These are phyloP conservation scores for Citrus mangshanensis DNA, from an alignment of 345 rosid species.

Conservation along the genomic window DNA sequence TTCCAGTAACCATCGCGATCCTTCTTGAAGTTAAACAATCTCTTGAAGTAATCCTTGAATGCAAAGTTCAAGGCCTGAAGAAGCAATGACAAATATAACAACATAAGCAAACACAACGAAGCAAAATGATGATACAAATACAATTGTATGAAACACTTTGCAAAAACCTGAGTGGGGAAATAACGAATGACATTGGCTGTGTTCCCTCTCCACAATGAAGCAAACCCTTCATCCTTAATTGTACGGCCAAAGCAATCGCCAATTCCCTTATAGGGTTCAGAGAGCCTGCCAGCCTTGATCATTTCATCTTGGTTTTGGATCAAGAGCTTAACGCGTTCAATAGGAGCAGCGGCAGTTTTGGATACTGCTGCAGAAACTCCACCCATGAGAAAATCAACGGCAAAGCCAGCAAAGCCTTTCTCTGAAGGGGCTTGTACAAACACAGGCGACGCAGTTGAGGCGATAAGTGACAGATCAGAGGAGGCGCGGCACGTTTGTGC, in stretches of 20 bases:
- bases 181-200: slow-evolving; percentile 47
- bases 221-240: slow-evolving; percentile 33
- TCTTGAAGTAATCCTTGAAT: slow-evolving; percentile 50
- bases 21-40: slow-evolving; percentile 45
- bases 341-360: slow-evolving; percentile 50
- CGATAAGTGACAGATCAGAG: slow-evolving; percentile 5
- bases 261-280: slow-evolving; percentile 42
- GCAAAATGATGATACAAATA: not conserved
- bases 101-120: not conserved
- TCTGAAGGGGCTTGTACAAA: slow-evolving; percentile 34
- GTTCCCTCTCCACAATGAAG: slow-evolving; percentile 52
- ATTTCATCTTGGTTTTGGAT: slow-evolving; percentile 53
- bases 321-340: slow-evolving; percentile 50
- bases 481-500: not conserved
- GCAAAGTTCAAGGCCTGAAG: slow-evolving; percentile 54
- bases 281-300: slow-evolving; percentile 43
- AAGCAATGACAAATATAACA: not conserved
- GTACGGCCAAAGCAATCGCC: slow-evolving; percentile 40
- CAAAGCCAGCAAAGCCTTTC: slow-evolving; percentile 27
- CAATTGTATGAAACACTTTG: too few species aligned
- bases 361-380: slow-evolving; percentile 54
- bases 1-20: slow-evolving; percentile 49
- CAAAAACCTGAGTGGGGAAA: slow-evolving; percentile 45
- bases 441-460: slow-evolving; percentile 17
- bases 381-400: slow-evolving; percentile 44